phyloP scores from a whole-genome alignment of 371 early-diverging fungal species.

The Caulochytrium protostelioides region DNA sequence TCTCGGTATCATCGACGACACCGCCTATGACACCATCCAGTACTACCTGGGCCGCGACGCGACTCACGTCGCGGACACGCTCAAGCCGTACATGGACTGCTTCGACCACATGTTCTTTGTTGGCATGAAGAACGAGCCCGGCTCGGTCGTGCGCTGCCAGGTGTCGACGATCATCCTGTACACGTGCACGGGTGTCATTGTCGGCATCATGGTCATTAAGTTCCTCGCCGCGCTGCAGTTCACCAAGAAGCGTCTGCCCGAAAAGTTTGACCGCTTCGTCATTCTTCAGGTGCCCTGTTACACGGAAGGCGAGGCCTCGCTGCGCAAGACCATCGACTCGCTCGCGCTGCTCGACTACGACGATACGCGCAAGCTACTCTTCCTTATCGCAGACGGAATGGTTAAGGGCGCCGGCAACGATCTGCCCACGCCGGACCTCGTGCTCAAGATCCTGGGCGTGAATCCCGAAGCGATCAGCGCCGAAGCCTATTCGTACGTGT shows the following conservation, averaged over 20 bases:
- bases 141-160: constrained; percentile 45
- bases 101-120: constrained; percentile 58
- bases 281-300: constrained; percentile 85
- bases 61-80: constrained; percentile 5
- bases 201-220: constrained; percentile 62
- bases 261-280: constrained; percentile 74
- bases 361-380: constrained; percentile 87
- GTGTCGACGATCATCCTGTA: constrained; percentile 69
- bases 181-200: constrained; percentile 51
- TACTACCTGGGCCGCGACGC: background rate
- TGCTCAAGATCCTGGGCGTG: constrained; percentile 80
- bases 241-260: constrained; percentile 46
- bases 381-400: constrained; percentile 62
- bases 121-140: constrained; percentile 62
- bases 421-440: constrained; percentile 88
- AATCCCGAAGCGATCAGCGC: constrained; percentile 69
- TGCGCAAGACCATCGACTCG: constrained; percentile 86
- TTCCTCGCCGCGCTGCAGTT: constrained; percentile 76
- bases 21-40: background rate
- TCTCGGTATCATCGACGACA: background rate
- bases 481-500: no score
- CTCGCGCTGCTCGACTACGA: constrained; percentile 80
- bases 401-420: constrained; percentile 92
- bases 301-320: constrained; percentile 82
- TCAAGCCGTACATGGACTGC: constrained; percentile 24